Conservation (phyloP, 352 stramenopile genomes). For the Phytophthora multivora region DNA sequence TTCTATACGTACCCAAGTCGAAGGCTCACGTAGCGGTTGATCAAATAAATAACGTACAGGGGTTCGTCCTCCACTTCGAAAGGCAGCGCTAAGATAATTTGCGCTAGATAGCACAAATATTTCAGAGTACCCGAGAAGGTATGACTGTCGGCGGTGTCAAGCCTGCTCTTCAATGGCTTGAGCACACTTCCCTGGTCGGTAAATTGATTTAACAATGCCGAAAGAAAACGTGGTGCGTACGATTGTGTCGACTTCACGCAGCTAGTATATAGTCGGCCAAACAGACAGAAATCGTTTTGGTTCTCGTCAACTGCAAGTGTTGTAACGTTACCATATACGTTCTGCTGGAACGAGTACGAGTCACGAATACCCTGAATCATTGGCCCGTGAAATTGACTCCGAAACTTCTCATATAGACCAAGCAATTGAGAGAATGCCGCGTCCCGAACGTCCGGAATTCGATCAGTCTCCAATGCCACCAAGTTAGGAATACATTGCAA, state of each 20-base stretch:
- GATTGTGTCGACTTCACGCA: slow-evolving; percentile 56
- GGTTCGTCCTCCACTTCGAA: slow-evolving; percentile 86
- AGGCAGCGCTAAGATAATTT: slow-evolving; percentile 70
- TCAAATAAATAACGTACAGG: slow-evolving; percentile 87
- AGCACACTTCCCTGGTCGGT: slow-evolving; percentile 55
- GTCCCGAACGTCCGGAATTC: slow-evolving; percentile 67
- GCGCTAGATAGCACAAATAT: slow-evolving; percentile 78
- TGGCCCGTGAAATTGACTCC: slow-evolving; percentile 52
- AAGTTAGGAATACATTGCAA: slow-evolving; percentile 79
- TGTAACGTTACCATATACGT: slow-evolving; percentile 51
- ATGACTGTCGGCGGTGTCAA: slow-evolving; percentile 6
- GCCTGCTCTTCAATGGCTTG: slow-evolving; percentile 27
- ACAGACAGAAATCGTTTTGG: slow-evolving; percentile 73
- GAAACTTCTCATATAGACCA: slow-evolving; percentile 64
- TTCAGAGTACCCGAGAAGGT: slow-evolving; percentile 38
- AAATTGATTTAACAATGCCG: slow-evolving; percentile 76
- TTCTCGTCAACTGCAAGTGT: slow-evolving; percentile 70
- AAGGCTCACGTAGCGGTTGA: slow-evolving; percentile 83
- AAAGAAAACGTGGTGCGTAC: slow-evolving; percentile 65
- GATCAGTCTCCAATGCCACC: slow-evolving; percentile 81
- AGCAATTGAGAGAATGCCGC: slow-evolving; percentile 69
- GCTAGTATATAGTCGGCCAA: slow-evolving; percentile 68
- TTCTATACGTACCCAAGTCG: slow-evolving; percentile 65
- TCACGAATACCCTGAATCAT: slow-evolving; percentile 63
- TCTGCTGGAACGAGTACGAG: slow-evolving; percentile 74